Percentiles rank a stretch among this genome's conserved stretches.
Evolutionary conservation across 1,139 yeast species (phyloP).

Genomic region (Candida sanyaensis): DNA sequence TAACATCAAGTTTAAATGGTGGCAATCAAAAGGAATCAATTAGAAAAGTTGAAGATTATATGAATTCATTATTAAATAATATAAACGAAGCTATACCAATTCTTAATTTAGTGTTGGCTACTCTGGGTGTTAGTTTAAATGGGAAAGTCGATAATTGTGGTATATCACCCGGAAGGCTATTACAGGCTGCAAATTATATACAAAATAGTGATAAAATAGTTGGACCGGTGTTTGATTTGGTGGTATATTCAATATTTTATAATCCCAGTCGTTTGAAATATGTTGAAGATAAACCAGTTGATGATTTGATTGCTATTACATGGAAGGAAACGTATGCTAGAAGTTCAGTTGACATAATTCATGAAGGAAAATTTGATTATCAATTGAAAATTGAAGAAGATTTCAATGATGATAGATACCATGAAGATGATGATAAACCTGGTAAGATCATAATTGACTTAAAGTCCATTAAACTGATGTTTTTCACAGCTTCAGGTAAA

Average conservation of each 20-base stretch:
- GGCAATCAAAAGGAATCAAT: conserved; percentile 45
- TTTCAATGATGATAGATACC: conserved; percentile 75
- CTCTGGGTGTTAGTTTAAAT: conserved; percentile 67
- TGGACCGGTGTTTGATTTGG: conserved; percentile 65
- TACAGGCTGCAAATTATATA: conserved; percentile 62
- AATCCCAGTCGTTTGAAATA: conserved; percentile 52
- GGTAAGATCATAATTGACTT: conserved; percentile 38
- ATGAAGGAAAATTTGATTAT: conserved; percentile 33
- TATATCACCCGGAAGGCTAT: conserved; percentile 64
- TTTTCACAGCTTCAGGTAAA: conserved; percentile 74
- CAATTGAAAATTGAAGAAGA: conserved; percentile 54
- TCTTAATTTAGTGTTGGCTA: conserved; percentile 64
- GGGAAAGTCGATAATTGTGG: conserved; percentile 48
- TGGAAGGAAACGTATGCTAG: conserved; percentile 80
- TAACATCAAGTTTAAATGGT: conserved; percentile 24
- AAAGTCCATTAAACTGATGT: conserved; percentile 51
- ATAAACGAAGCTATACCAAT: conserved; percentile 75
- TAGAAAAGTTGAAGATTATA: conserved; percentile 49
- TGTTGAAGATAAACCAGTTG: conserved; percentile 22
- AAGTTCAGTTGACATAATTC: conserved; percentile 45
- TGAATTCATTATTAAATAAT: conserved; percentile 47
- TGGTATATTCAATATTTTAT: conserved; percentile 65
- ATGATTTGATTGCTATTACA: conserved; percentile 43
- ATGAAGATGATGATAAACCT: conserved; percentile 51
- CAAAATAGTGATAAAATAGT: conserved; percentile 24